These are phyloP conservation scores for Botrytis paeoniae DNA, from an alignment of 2,329 filamentous ascomycete genomes.

Conservation along the genomic window DNA sequence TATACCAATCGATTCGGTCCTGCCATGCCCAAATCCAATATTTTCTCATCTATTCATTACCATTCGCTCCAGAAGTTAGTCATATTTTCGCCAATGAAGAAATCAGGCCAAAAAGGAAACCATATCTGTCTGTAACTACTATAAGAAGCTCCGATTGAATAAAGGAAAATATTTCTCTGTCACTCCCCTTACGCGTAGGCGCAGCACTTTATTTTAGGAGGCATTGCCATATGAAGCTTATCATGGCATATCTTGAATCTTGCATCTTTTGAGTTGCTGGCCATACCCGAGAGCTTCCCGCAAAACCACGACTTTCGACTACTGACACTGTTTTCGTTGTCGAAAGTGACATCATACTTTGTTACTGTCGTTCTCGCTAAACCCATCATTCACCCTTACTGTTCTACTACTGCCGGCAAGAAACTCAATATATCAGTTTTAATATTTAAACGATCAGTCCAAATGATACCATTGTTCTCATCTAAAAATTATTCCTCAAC, in stretches of 20 bases:
- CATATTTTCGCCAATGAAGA: fast-evolving
- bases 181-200: no score
- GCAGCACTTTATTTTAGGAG: no score
- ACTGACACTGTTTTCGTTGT: neutral
- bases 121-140: no score
- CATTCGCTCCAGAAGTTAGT: neutral
- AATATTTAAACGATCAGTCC: neutral
- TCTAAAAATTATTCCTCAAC: fast-evolving
- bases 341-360: neutral
- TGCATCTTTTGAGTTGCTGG: neutral
- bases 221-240: no score
- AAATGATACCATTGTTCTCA: neutral
- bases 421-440: fast-evolving
- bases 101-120: no score
- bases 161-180: no score
- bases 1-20: no score
- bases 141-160: no score
- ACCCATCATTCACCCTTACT: fast-evolving
- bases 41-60: neutral
- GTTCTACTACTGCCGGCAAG: neutral
- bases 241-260: neutral
- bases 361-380: neutral
- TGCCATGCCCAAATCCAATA: fast-evolving
- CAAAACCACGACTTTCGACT: fast-evolving
- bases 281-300: fast-evolving